A percentile compares a stretch with the other conserved stretches of the same genome.
These are phyloP conservation scores for Coffea eugenioides DNA, from an alignment of 257 asterid genomes.

Conservation along the genomic window DNA sequence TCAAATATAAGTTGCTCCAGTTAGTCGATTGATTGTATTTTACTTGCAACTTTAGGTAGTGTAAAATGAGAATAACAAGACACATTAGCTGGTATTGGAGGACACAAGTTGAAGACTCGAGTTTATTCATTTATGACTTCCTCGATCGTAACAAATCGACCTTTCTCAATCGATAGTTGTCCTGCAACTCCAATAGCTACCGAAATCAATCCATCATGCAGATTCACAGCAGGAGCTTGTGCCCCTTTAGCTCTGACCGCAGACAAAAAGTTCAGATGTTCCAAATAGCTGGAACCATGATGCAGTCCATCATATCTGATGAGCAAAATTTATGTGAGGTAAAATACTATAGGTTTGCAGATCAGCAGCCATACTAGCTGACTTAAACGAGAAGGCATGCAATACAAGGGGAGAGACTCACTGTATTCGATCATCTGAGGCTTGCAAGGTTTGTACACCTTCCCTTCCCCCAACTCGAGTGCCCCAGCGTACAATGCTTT, in stretches of 20 bases:
- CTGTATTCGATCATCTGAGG: constrained; percentile 73
- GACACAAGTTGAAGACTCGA: background rate
- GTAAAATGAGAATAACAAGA: background rate
- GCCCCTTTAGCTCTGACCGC: constrained; percentile 59
- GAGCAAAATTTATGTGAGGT: background rate
- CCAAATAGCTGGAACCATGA: constrained; percentile 95
- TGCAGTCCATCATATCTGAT: constrained; percentile 82
- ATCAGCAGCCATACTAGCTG: background rate
- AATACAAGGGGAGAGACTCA: constrained; percentile 24
- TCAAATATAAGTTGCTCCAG: too few relatives aligned
- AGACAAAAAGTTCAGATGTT: constrained; percentile 71
- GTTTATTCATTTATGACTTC: constrained; percentile 50
- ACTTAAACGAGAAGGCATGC: background rate
- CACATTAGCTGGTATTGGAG: background rate
- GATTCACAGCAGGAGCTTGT: constrained; percentile 63
- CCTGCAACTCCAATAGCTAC: constrained; percentile 98
- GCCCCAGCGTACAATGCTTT: constrained; percentile 77
- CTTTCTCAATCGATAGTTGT: constrained; percentile 75
- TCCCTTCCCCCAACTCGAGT: constrained; percentile 63
- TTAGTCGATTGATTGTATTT: background rate
- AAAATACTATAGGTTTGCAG: background rate
- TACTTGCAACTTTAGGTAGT: background rate
- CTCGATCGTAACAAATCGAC: constrained; percentile 58
- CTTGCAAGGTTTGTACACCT: constrained; percentile 56
- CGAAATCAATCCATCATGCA: constrained; percentile 81